Evolutionary conservation across 31 red algal genomes (phyloP).

Genomic region (Endocladia muricata): DNA sequence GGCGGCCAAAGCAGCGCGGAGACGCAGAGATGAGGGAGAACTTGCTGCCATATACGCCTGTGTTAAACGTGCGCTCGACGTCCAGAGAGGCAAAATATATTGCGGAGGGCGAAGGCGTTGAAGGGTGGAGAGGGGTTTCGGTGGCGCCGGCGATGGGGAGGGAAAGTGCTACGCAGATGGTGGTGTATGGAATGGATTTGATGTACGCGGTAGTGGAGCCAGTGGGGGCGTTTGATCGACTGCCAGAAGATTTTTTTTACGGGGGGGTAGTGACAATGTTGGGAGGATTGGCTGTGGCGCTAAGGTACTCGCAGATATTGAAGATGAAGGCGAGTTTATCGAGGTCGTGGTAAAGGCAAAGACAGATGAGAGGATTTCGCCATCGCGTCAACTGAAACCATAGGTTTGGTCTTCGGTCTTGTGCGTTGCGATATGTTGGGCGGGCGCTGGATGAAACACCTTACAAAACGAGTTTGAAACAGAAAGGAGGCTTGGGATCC

Average conservation of each 20-base stretch:
- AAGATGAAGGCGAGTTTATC: conserved; percentile 22
- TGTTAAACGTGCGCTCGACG: conserved; percentile 25
- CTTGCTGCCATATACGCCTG: conserved; percentile 29
- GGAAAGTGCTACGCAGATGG: conserved; percentile 36
- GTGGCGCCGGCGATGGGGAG: conserved; percentile 28
- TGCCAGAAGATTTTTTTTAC: conserved; percentile 44
- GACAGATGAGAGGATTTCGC: too few relatives aligned
- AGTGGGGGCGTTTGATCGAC: conserved; percentile 57
- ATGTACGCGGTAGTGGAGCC: conserved; percentile 37
- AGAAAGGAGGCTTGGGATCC: too few relatives aligned
- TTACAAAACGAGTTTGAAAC: too few relatives aligned
- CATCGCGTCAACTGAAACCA: too few relatives aligned
- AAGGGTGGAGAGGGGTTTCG: conserved; percentile 20
- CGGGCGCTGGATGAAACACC: too few relatives aligned
- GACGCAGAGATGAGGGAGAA: conserved; percentile 19
- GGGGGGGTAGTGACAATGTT: conserved; percentile 25
- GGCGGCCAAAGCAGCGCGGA: conserved; percentile 14
- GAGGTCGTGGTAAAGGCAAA: conserved; percentile 47
- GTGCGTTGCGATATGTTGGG: too few relatives aligned
- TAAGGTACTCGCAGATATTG: conserved; percentile 31
- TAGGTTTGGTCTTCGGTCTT: too few relatives aligned
- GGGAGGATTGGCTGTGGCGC: neutral
- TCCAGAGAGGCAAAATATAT: conserved; percentile 19
- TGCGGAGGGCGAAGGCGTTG: conserved; percentile 7
- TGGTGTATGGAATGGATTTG: conserved; percentile 55